These are phyloP conservation scores for Talaromyces nanjingensis DNA, from an alignment of 495 filamentous ascomycete genomes.

Conservation along the genomic window DNA sequence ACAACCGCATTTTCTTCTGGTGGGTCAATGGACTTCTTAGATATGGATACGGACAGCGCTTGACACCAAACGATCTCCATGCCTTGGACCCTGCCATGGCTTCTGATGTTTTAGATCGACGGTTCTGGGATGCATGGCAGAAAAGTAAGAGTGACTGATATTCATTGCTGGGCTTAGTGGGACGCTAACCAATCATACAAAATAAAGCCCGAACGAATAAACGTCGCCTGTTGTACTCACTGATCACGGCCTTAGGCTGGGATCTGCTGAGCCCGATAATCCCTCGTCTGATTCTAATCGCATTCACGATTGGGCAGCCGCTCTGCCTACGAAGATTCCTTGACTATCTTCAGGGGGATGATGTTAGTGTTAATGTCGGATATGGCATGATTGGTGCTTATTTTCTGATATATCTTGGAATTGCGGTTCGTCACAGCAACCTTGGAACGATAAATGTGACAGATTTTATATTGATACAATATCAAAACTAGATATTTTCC, in stretches of 20 bases:
- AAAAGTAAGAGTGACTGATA: neutral
- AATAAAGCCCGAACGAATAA: neutral
- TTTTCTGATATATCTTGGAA: slow-evolving; percentile 51
- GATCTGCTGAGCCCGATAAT: slow-evolving; percentile 34
- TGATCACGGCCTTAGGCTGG: slow-evolving; percentile 18
- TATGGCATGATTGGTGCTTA: slow-evolving; percentile 64
- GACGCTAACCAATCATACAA: neutral
- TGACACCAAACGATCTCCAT: slow-evolving; percentile 25
- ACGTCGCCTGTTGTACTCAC: slow-evolving; percentile 10
- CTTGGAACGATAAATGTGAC: neutral
- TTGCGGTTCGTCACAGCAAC: slow-evolving; percentile 36
- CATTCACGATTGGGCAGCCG: slow-evolving; percentile 48
- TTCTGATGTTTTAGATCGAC: slow-evolving; percentile 18
- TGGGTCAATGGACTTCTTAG: slow-evolving; percentile 48
- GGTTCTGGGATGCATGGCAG: slow-evolving; percentile 13
- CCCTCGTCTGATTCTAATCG: slow-evolving; percentile 42
- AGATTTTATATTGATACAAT: neutral
- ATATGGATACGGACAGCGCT: slow-evolving; percentile 23
- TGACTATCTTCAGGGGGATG: slow-evolving; percentile 18
- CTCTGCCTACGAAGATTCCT: slow-evolving; percentile 43
- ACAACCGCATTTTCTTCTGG: slow-evolving; percentile 39
- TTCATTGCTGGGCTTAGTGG: neutral
- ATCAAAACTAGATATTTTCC: slow-evolving; percentile 14
- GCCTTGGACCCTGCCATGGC: slow-evolving; percentile 19
- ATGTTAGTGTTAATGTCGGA: slow-evolving; percentile 22